Evolutionary conservation across 2,329 filamentous ascomycete species (phyloP).

Genomic region (Coleophoma crateriformis): DNA sequence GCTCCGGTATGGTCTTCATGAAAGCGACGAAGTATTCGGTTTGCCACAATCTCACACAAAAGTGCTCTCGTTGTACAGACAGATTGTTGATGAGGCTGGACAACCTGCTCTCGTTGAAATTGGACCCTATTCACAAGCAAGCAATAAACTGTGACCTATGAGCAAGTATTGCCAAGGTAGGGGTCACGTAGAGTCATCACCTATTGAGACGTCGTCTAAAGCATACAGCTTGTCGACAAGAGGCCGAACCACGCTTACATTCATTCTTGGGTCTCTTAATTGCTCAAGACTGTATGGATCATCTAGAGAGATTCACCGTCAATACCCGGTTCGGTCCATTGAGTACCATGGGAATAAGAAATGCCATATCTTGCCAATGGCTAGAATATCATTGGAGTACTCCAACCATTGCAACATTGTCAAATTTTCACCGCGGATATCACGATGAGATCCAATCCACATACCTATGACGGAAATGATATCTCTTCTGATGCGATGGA

Average conservation of each 20-base stretch:
- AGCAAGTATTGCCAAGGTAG: background rate
- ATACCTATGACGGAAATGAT: slow-evolving; percentile 58
- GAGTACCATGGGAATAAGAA: too few relatives aligned
- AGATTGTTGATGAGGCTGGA: slow-evolving; percentile 72
- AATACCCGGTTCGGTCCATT: too few relatives aligned
- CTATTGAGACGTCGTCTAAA: slow-evolving; percentile 71
- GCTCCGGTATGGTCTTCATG: slow-evolving; percentile 71
- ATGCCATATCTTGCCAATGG: too few relatives aligned
- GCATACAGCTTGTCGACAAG: slow-evolving; percentile 81
- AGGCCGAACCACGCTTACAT: slow-evolving; percentile 43
- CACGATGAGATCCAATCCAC: slow-evolving; percentile 15
- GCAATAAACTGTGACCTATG: slow-evolving; percentile 59
- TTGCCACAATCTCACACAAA: slow-evolving; percentile 76
- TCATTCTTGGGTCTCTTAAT: slow-evolving; percentile 75
- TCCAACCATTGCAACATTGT: too few relatives aligned
- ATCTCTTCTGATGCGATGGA: slow-evolving; percentile 64
- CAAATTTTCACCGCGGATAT: too few relatives aligned
- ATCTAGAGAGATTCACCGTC: slow-evolving; percentile 29
- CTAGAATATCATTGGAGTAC: too few relatives aligned
- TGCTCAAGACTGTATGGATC: slow-evolving; percentile 69
- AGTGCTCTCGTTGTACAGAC: slow-evolving; percentile 74
- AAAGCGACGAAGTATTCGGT: slow-evolving; percentile 70
- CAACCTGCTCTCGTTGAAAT: slow-evolving; percentile 72
- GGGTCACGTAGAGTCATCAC: slow-evolving; percentile 33
- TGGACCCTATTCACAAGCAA: slow-evolving; percentile 76